A percentile compares a stretch with the other conserved stretches of the same genome.
phyloP scores from a whole-genome alignment of 169 alveolate species.

The Cryptosporidium sp. region DNA sequence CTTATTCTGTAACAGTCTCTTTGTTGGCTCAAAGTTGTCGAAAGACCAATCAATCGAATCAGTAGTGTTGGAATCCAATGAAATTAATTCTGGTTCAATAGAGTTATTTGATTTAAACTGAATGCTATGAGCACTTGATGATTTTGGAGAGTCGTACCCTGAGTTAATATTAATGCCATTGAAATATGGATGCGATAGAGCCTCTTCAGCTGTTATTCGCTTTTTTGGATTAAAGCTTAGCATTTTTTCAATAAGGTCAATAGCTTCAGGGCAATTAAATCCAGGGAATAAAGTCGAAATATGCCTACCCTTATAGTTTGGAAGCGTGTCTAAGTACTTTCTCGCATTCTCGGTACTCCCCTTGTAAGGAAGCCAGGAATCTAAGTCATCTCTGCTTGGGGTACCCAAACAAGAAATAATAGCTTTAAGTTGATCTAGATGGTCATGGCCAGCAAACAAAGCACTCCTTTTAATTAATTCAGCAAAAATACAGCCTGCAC shows the following conservation, averaged over 20 bases:
- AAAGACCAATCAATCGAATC: conserved; percentile 89
- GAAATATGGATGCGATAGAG: conserved; percentile 94
- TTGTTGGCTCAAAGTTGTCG: conserved; percentile 90
- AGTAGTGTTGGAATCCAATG: not conserved
- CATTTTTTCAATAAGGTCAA: conserved; percentile 92
- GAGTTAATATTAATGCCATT: conserved; percentile 63
- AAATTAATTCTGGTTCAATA: not conserved
- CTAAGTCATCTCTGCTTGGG: conserved; percentile 89
- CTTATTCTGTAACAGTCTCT: conserved; percentile 85
- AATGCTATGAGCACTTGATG: not conserved
- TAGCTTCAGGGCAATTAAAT: conserved; percentile 79
- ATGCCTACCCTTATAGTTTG: conserved; percentile 83
- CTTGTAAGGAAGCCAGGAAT: conserved; percentile 79
- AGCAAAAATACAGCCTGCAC: conserved; percentile 94
- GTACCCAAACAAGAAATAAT: conserved; percentile 88
- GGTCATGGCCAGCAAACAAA: conserved; percentile 93
- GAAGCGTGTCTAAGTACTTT: conserved; percentile 85
- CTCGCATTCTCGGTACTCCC: conserved; percentile 84
- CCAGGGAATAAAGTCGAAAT: conserved; percentile 85
- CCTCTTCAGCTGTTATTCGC: conserved; percentile 95
- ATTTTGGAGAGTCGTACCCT: not conserved
- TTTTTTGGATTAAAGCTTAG: conserved; percentile 93
- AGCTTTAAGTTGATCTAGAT: conserved; percentile 90
- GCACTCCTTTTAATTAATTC: conserved; percentile 91
- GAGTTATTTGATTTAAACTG: not conserved